Percentiles rank a stretch among this genome's conserved stretches.
phyloP scores from a whole-genome alignment of 768 basidiomycete species.

The Mycena epipterygia region DNA sequence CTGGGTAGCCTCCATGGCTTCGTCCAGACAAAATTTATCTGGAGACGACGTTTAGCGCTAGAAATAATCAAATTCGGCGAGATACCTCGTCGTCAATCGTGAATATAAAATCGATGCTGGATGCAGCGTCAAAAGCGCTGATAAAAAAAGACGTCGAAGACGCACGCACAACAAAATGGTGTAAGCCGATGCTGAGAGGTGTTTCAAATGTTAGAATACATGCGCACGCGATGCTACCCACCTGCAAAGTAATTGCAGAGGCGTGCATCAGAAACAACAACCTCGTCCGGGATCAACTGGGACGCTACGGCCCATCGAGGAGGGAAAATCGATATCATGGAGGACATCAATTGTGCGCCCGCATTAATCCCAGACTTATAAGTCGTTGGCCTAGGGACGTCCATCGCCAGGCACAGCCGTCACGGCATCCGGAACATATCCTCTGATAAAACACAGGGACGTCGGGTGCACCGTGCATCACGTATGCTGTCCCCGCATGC shows the following conservation, averaged over 20 bases:
- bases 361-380: too few species aligned
- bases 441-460: too few species aligned
- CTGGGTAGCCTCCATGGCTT: slow-evolving; percentile 13
- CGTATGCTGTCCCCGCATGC: too few species aligned
- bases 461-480: too few species aligned
- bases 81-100: slow-evolving; percentile 15
- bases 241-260: slow-evolving; percentile 20
- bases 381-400: too few species aligned
- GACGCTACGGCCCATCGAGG: too few species aligned
- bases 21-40: slow-evolving; percentile 20
- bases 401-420: too few species aligned
- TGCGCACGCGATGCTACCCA: background rate
- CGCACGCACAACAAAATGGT: slow-evolving; percentile 12
- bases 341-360: too few species aligned
- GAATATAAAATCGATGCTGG: slow-evolving; percentile 4
- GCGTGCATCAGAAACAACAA: background rate
- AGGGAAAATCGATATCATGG: too few species aligned
- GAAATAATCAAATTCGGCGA: background rate
- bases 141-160: background rate
- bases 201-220: too few species aligned
- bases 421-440: too few species aligned
- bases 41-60: background rate
- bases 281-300: background rate
- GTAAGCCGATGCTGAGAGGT: background rate
- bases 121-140: background rate